phyloP scores from a whole-genome alignment of 495 filamentous ascomycete genomes.

The Aspergillus steynii region DNA sequence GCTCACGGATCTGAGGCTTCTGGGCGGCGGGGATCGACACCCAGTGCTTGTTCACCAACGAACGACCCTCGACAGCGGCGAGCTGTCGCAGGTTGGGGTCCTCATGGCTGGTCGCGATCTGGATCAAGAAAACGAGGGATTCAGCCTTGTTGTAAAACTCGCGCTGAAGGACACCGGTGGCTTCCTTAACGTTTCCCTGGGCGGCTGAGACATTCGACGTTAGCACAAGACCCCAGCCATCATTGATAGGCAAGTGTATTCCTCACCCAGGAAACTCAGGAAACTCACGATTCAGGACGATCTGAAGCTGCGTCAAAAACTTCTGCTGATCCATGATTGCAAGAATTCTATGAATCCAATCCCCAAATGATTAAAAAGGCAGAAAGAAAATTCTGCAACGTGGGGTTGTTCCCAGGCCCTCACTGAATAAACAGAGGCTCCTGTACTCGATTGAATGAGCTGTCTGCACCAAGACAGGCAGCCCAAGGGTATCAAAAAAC shows the following conservation, averaged over 20 bases:
- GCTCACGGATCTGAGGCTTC: conserved; percentile 76
- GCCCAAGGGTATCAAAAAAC: conserved; percentile 41
- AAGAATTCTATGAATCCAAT: conserved; percentile 9
- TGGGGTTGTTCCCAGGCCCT: conserved; percentile 29
- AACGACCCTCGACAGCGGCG: conserved; percentile 82
- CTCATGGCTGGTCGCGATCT: conserved; percentile 75
- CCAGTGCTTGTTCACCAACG: conserved; percentile 88
- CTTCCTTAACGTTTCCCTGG: conserved; percentile 71
- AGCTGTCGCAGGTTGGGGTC: conserved; percentile 76
- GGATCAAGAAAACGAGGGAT: conserved; percentile 78
- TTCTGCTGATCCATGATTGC: conserved; percentile 69
- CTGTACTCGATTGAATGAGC: conserved; percentile 28
- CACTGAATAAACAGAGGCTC: conserved; percentile 14
- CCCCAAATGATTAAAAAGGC: not conserved
- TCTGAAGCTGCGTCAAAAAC: conserved; percentile 72
- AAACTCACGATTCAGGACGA: conserved; percentile 71
- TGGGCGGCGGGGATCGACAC: conserved; percentile 56
- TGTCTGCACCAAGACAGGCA: conserved; percentile 37
- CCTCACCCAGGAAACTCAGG: not conserved
- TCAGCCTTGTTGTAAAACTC: conserved; percentile 86
- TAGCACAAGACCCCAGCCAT: not conserved
- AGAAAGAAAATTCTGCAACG: conserved; percentile 7
- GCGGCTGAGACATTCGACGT: conserved; percentile 28
- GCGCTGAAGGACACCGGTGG: conserved; percentile 85
- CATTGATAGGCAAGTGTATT: not conserved